Evolutionary conservation across 352 stramenopile genomes (phyloP), one percentile per base, ranked within the genome.

Genomic region (Peronospora farinosa): DNA sequence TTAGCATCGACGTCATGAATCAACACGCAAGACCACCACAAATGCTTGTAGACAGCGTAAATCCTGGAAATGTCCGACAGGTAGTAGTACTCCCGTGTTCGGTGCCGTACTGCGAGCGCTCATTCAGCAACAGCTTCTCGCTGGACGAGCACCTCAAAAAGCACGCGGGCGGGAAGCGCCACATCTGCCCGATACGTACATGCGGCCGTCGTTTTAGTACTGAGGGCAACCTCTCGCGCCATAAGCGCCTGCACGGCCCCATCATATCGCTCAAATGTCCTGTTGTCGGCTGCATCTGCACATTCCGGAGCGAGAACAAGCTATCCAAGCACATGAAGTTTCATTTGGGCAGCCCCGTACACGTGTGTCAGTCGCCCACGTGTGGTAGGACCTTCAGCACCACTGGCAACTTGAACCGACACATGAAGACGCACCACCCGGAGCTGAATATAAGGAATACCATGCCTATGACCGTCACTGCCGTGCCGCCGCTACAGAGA

Each of bases 311-410:
- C 42, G 68, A 80, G 46, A 69, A 74, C 58, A 81, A 82, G 42
- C 68, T 84, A 9, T 73, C 68, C 46, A 76, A 76, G 51, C 73
- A 84, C 65, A 78, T 81, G 68, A 75, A 82, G 52, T 80, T 76
- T 47, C 73, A 84, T 53, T 50, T 78, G 23, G 69, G 73, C 23
- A 72, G 61, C 47, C 40, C 63, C n/a, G 69, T 72, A 40, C 63
- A 79, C 45, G 57, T 79, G 13, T 79, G 69, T 15, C 37, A 49
- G 38, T 66, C 65, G 11, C 56, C 54, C 0, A 66, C 43, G 7
- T 84, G 73, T 37, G 68, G 69, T 44, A 84, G 79, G 56, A 81
- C 69, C 3, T 84, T 84, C 65, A 81, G 67, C 19, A 84, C 73
- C 2, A 57, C 66, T 10, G 73, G 73, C 30, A 84, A 84, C 51